Conservation (phyloP, 345 rosid species). For the Turnera subulata region DNA sequence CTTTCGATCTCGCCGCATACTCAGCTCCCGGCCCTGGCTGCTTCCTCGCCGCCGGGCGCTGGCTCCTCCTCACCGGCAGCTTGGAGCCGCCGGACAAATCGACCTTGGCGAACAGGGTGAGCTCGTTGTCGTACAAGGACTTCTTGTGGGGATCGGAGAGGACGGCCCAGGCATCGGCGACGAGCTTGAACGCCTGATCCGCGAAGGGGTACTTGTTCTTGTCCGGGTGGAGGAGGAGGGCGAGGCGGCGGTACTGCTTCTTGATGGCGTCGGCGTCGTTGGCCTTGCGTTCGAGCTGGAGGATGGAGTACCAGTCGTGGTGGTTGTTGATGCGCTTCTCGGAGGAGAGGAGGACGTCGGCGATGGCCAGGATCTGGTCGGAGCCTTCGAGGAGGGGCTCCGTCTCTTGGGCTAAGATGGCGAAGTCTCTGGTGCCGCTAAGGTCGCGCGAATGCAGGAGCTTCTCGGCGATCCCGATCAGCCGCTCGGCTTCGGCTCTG, state of each 20-base stretch:
- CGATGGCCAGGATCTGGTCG: conserved; percentile 81
- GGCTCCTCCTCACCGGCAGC: conserved; percentile 43
- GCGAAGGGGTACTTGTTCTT: conserved; percentile 69
- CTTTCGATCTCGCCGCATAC: not conserved
- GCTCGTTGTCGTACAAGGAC: conserved; percentile 51
- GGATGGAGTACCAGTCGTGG: conserved; percentile 76
- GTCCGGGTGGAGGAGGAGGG: conserved; percentile 87
- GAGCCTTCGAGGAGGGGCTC: conserved; percentile 84
- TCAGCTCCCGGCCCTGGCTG: not conserved
- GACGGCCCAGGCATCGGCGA: conserved; percentile 79
- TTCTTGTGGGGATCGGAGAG: conserved; percentile 56
- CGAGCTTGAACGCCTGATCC: conserved; percentile 80
- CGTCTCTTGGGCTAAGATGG: conserved; percentile 73
- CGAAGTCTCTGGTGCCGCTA: conserved; percentile 66
- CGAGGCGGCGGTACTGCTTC: conserved; percentile 77
- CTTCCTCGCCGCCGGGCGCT: conserved; percentile 7
- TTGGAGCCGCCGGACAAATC: conserved; percentile 43
- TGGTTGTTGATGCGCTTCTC: conserved; percentile 61
- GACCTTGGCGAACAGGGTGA: conserved; percentile 49
- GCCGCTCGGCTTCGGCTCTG: conserved; percentile 68
- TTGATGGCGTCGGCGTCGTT: conserved; percentile 60
- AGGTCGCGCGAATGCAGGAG: conserved; percentile 66
- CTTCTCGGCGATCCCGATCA: conserved; percentile 82
- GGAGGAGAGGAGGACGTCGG: conserved; percentile 63
- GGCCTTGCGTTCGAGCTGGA: conserved; percentile 55